phyloP scores from a whole-genome alignment of 2,329 filamentous ascomycete species.

The Rhexocercosporidium sp. region DNA sequence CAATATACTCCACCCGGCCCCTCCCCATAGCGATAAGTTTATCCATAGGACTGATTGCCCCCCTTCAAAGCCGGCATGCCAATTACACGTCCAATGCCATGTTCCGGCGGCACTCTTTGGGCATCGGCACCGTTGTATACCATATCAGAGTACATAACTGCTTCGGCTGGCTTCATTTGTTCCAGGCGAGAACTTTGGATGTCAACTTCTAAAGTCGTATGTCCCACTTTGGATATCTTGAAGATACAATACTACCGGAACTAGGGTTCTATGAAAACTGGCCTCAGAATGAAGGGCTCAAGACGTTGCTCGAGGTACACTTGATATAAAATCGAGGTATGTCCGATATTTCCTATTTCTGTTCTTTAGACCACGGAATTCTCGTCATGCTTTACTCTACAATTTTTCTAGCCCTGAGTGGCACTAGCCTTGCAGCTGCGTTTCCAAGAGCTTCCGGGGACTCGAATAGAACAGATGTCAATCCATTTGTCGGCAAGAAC shows the following conservation, averaged over 20 bases:
- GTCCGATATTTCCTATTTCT: background rate
- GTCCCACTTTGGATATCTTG: background rate
- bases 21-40: background rate
- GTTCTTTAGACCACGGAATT: background rate
- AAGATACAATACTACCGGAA: background rate
- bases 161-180: background rate
- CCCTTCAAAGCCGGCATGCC: background rate
- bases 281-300: background rate
- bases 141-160: background rate
- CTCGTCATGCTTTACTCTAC: constrained; percentile 3
- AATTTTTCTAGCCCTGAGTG: background rate
- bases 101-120: background rate
- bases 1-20: background rate
- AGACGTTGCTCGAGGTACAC: background rate
- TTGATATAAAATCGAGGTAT: background rate
- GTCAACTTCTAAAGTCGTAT: background rate
- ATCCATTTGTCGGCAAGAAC: constrained; percentile 54
- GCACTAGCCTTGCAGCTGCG: background rate
- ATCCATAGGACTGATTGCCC: background rate
- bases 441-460: background rate
- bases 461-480: constrained; percentile 24
- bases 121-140: background rate
- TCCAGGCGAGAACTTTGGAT: background rate
- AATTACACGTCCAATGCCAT: background rate
- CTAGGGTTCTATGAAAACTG: background rate